Evolutionary conservation across 495 filamentous ascomycete genomes (phyloP).

Genomic region (Neurospora sp.): DNA sequence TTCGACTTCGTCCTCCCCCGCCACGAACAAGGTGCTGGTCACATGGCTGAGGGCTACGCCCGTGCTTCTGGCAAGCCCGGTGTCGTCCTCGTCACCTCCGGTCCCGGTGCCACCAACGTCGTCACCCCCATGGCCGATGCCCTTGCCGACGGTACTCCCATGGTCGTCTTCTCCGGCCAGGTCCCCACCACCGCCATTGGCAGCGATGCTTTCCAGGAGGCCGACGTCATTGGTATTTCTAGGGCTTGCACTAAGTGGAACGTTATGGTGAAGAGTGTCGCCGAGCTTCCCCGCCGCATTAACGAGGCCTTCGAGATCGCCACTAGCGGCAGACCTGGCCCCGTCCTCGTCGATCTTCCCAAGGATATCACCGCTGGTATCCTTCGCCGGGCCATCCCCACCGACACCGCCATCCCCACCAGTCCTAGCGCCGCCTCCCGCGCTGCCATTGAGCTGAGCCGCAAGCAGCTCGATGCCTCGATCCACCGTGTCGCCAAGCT

Average conservation of each 20-base stretch:
- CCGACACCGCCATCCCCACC: slow-evolving; percentile 50
- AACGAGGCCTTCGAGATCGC: slow-evolving; percentile 84
- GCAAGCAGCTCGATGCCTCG: slow-evolving; percentile 48
- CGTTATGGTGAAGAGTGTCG: slow-evolving; percentile 71
- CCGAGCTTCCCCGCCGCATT: slow-evolving; percentile 66
- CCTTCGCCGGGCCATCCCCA: slow-evolving; percentile 58
- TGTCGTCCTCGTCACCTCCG: slow-evolving; percentile 70
- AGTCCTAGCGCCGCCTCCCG: slow-evolving; percentile 62
- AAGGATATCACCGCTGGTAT: slow-evolving; percentile 68
- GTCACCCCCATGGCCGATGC: slow-evolving; percentile 74
- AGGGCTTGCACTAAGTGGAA: slow-evolving; percentile 80
- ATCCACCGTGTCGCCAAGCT: slow-evolving; percentile 55
- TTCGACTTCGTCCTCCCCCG: slow-evolving; percentile 68
- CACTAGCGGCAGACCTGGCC: slow-evolving; percentile 62
- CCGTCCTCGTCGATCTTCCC: slow-evolving; percentile 71
- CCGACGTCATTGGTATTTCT: slow-evolving; percentile 67
- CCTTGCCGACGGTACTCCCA: slow-evolving; percentile 65
- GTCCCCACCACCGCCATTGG: slow-evolving; percentile 63
- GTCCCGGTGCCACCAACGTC: slow-evolving; percentile 70
- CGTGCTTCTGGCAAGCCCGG: slow-evolving; percentile 65
- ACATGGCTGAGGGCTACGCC: slow-evolving; percentile 76
- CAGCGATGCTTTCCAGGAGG: slow-evolving; percentile 74
- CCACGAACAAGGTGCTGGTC: slow-evolving; percentile 73
- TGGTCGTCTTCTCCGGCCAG: slow-evolving; percentile 75
- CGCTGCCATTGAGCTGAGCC: slow-evolving; percentile 48